phyloP scores from a whole-genome alignment of 495 filamentous ascomycete genomes.

The Coniosporium apollinis region DNA sequence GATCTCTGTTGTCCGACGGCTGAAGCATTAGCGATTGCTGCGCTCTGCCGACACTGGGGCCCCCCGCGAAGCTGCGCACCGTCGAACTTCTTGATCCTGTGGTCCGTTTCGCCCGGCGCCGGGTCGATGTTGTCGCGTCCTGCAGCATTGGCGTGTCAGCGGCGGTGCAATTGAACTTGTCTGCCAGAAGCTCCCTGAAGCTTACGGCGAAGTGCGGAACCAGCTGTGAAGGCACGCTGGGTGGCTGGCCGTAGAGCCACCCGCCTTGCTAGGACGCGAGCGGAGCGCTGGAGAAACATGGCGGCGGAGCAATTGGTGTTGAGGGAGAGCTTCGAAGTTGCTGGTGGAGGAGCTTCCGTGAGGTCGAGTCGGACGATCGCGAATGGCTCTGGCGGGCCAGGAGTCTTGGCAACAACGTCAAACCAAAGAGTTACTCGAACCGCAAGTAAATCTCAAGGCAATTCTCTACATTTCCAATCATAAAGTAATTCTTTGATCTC shows the following conservation, averaged over 20 bases:
- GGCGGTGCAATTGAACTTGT: not conserved
- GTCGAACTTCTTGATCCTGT: conserved; percentile 20
- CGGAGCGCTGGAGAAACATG: conserved; percentile 79
- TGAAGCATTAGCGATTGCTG: not conserved
- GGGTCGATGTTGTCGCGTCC: conserved; percentile 5
- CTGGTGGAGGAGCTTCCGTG: no score
- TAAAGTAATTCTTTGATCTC: no score
- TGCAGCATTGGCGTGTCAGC: not conserved
- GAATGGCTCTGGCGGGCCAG: no score
- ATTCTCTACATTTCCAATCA: no score
- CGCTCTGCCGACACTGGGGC: not conserved
- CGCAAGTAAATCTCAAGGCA: no score
- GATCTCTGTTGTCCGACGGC: conserved; percentile 46
- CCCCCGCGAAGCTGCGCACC: conserved; percentile 9
- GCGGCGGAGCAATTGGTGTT: conserved; percentile 16
- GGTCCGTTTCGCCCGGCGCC: conserved; percentile 7
- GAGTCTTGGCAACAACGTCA: no score
- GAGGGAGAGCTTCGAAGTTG: conserved; percentile 1
- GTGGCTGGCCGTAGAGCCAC: conserved; percentile 42
- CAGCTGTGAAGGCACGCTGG: conserved; percentile 40
- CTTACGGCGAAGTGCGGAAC: conserved; percentile 38
- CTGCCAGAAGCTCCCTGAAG: not conserved
- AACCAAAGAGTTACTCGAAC: no score
- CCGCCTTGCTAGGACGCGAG: conserved; percentile 53
- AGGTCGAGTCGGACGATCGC: no score